phyloP scores from a whole-genome alignment of 805 yeast species.

The Starmera caribaea region DNA sequence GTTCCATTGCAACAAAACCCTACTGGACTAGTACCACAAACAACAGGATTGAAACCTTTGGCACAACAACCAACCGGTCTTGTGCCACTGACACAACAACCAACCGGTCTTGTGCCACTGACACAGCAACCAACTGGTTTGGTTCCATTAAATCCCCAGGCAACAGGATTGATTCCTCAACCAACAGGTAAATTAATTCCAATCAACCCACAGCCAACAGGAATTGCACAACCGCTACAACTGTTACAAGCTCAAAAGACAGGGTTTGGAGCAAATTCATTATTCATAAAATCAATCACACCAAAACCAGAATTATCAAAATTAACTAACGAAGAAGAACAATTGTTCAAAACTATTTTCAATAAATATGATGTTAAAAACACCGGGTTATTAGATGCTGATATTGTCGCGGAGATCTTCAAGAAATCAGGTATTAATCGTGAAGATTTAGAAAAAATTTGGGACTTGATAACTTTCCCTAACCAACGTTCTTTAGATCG shows the following conservation, averaged over 20 bases:
- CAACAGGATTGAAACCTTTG: constrained; percentile 1
- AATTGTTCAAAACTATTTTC: constrained; percentile 79
- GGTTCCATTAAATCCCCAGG: constrained; percentile 18
- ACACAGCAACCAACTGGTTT: constrained; percentile 16
- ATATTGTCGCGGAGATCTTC: constrained; percentile 76
- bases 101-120: constrained; percentile 21
- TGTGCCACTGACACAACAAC: constrained; percentile 24
- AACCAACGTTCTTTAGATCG: constrained; percentile 80
- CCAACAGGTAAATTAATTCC: constrained; percentile 6
- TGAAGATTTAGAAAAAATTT: constrained; percentile 80
- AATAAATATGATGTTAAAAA: constrained; percentile 75
- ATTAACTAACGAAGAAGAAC: constrained; percentile 73
- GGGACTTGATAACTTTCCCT: constrained; percentile 81
- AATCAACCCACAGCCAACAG: constrained; percentile 51
- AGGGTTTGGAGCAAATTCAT: constrained; percentile 33
- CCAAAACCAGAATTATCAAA: constrained; percentile 7
- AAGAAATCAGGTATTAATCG: constrained; percentile 85
- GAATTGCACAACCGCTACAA: constrained; percentile 15
- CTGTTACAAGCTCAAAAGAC: constrained; percentile 33
- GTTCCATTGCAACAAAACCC: constrained; percentile 17
- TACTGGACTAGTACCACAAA: constrained; percentile 21
- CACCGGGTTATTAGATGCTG: constrained; percentile 71
- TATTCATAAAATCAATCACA: constrained; percentile 24
- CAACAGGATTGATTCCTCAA: constrained; percentile 7
- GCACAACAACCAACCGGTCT: constrained; percentile 6